Percentiles rank a stretch among this genome's conserved stretches.
phyloP scores from a whole-genome alignment of 2,329 filamentous ascomycete species.

The Fusarium nodosum region DNA sequence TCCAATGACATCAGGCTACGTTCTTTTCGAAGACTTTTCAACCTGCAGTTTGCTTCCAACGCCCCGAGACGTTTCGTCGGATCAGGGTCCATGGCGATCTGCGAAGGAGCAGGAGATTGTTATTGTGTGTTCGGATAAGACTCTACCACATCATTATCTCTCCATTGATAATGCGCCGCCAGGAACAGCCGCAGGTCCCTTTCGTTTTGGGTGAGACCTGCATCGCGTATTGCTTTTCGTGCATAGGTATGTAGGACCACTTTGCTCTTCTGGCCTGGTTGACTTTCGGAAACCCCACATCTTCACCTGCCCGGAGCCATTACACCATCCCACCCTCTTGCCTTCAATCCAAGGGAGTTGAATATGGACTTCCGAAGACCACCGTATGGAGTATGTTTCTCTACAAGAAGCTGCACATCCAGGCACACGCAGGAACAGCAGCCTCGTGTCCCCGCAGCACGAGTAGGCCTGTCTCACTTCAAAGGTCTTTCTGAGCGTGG shows the following conservation, averaged over 20 bases:
- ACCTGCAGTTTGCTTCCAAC: constrained; percentile 18
- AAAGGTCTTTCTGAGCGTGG: constrained; percentile 45
- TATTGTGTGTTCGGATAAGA: constrained; percentile 2
- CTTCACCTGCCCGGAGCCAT: constrained; percentile 36
- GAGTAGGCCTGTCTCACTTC: constrained; percentile 35
- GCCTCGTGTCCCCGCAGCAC: constrained; percentile 41
- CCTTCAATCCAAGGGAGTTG: constrained; percentile 33
- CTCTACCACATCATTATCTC: constrained; percentile 2
- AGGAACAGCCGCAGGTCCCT: constrained; percentile 39
- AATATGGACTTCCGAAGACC: constrained; percentile 24
- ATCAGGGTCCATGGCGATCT: constrained; percentile 24
- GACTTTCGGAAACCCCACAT: constrained; percentile 35
- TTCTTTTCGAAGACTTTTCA: background rate
- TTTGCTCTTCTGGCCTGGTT: constrained; percentile 27
- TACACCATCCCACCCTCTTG: constrained; percentile 13
- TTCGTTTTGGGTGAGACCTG: constrained; percentile 45
- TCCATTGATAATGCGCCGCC: constrained; percentile 22
- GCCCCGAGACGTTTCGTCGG: constrained; percentile 28
- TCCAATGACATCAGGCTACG: constrained; percentile 37
- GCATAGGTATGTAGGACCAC: constrained; percentile 13
- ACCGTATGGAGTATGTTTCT: constrained; percentile 37
- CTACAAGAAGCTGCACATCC: constrained; percentile 25
- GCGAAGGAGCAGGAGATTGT: constrained; percentile 3
- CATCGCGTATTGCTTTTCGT: constrained; percentile 39
- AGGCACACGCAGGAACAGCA: constrained; percentile 42